Percentiles rank a stretch among this genome's conserved stretches.
Conservation (phyloP, 305 asterid genomes). For the Andrographis paniculata region DNA sequence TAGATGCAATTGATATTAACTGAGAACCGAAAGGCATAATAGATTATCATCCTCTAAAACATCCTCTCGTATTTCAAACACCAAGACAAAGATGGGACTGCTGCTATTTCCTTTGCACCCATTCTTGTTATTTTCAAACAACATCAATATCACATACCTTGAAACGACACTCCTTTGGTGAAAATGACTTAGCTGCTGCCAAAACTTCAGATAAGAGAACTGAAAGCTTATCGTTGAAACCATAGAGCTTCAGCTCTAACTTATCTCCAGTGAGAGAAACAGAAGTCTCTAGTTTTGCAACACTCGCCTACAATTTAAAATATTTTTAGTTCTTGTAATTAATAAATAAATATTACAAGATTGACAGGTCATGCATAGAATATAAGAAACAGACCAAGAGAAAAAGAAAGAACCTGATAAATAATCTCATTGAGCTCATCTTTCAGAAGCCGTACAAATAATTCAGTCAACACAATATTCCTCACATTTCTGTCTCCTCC, state of each 20-base stretch:
- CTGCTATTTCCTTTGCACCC: slow-evolving; percentile 3
- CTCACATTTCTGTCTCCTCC: slow-evolving; percentile 68
- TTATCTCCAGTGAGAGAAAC: slow-evolving; percentile 81
- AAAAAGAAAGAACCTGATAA: slow-evolving; percentile 65
- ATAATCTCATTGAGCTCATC: slow-evolving; percentile 93
- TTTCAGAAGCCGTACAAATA: slow-evolving; percentile 73
- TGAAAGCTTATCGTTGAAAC: slow-evolving; percentile 94
- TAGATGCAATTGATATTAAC: too few species aligned
- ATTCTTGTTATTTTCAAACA: slow-evolving; percentile 13
- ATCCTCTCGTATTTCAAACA: too few species aligned
- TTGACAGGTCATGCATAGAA: slow-evolving; percentile 17
- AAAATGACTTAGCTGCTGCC: slow-evolving; percentile 62
- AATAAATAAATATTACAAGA: slow-evolving; percentile 9
- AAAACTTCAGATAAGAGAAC: slow-evolving; percentile 76
- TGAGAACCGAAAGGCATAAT: too few species aligned
- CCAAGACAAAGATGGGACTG: slow-evolving; percentile 12
- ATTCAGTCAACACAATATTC: slow-evolving; percentile 71
- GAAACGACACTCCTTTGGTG: slow-evolving; percentile 86
- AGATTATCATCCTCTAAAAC: too few species aligned
- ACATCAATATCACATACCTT: slow-evolving; percentile 38
- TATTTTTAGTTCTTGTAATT: slow-evolving; percentile 8
- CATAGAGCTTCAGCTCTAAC: slow-evolving; percentile 90
- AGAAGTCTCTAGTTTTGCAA: slow-evolving; percentile 88
- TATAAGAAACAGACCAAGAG: slow-evolving; percentile 15
- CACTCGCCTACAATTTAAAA: slow-evolving; percentile 68